Evolutionary conservation across 108 stramenopile genomes (phyloP), one percentile per base, ranked within the genome.

Genomic region (Nitzschia palea): DNA sequence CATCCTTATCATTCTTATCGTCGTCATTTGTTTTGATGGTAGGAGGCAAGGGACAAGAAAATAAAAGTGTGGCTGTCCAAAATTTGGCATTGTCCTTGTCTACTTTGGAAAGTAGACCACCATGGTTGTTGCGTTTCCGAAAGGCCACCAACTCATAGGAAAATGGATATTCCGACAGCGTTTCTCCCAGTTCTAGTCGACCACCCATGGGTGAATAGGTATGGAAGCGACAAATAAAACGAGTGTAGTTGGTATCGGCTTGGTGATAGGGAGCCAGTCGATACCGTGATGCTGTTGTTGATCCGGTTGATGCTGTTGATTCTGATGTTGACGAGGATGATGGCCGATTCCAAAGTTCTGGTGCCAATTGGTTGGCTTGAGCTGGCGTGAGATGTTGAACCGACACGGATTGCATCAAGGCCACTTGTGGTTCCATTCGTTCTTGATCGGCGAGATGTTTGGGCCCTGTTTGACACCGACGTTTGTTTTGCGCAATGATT

Each of bases 211-310:
- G 10, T 4, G 10, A 18, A 26, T 23, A 55, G 57, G 76, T 51
- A 52, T 85, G 82, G 52, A 89, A 89, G 25, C 83, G 70, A 71
- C 88, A 89, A 53, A 89, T 80, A 58, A 89, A 89, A 57, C 88
- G 73, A 17, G 88, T 84, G 45, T 71, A 77, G 70, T 44, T 65
- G 0, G 60, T 80, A 55, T 71, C 71, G 25, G 82, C 66, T 35
- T 85, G 75, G 23, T 84, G 71, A 26, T 78, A 73, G 1, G 84
- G 50, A 30, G 78, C 74, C 32, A 89, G 71, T 18, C 79, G 72
- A 67, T 89, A 89, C 42, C 87, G 51, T 43, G 67, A 56, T 14
- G 14, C 2, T 1, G 27, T 30, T 42, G 30, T 70, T 67, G 18
- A 0, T 4, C 1, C 9, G 37, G 43, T 62, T 62, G 42, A 6